Percentiles rank a stretch among this genome's conserved stretches.
These are phyloP conservation scores for Selaginella moellendorffii DNA, from an alignment of 75 land plant species.

Conservation along the genomic window DNA sequence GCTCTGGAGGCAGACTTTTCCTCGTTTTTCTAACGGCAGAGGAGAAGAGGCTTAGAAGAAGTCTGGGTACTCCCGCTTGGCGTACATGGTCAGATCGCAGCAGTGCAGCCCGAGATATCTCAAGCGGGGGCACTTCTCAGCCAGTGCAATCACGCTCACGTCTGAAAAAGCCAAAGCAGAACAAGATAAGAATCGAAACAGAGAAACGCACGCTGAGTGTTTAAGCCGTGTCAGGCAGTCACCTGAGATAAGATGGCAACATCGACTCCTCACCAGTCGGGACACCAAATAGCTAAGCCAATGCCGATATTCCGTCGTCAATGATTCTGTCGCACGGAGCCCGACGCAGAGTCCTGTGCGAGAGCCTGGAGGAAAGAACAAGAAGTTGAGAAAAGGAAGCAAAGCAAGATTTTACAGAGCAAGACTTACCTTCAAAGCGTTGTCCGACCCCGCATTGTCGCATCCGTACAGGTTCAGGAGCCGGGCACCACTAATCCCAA, in stretches of 20 bases:
- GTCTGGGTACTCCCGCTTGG: too few species aligned
- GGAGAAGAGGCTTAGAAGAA: too few species aligned
- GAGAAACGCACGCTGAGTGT: slow-evolving; percentile 1
- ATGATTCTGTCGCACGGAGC: slow-evolving; percentile 73
- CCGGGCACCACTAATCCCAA: slow-evolving; percentile 49
- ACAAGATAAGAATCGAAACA: too few species aligned
- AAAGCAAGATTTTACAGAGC: neutral
- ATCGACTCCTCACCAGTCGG: slow-evolving; percentile 69
- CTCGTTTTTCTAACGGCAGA: too few species aligned
- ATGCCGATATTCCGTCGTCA: slow-evolving; percentile 68
- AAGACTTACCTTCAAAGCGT: slow-evolving; percentile 47
- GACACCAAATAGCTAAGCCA: slow-evolving; percentile 83
- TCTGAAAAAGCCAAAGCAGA: slow-evolving; percentile 34
- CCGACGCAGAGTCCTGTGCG: slow-evolving; percentile 50
- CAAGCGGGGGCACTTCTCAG: slow-evolving; percentile 59
- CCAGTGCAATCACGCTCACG: slow-evolving; percentile 80
- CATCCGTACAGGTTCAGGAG: slow-evolving; percentile 93
- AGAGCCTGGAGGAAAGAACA: slow-evolving; percentile 34
- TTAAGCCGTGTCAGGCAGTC: neutral
- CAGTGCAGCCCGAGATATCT: slow-evolving; percentile 69
- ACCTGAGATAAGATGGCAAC: slow-evolving; percentile 89
- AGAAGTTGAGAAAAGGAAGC: neutral
- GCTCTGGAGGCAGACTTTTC: too few species aligned
- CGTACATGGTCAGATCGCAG: slow-evolving; percentile 89
- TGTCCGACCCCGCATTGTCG: slow-evolving; percentile 60